Conservation (phyloP, 2,329 filamentous ascomycete genomes). For the Alternaria tenuissima region DNA sequence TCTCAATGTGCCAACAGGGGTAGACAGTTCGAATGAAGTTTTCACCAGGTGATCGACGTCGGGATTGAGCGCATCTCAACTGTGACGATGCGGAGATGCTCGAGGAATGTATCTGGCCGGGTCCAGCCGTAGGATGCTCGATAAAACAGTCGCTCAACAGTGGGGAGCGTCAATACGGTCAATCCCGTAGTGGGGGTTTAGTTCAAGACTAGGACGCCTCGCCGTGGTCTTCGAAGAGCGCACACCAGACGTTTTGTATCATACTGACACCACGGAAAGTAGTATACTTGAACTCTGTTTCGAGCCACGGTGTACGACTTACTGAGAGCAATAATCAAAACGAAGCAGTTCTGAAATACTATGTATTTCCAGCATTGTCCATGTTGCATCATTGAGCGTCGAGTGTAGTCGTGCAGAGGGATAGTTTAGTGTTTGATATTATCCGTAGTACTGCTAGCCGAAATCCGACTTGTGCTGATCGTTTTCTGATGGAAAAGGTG, state of each 20-base stretch:
- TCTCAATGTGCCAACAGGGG: constrained; percentile 2
- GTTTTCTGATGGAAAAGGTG: neutral
- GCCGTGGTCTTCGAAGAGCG: neutral
- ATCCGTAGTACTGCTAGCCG: neutral
- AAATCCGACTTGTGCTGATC: neutral
- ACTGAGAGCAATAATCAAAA: neutral
- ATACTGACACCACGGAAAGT: neutral
- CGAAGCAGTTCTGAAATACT: neutral
- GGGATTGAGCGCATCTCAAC: constrained; percentile 2
- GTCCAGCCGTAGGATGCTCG: neutral
- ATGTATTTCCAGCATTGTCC: neutral
- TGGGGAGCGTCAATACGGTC: constrained; percentile 5
- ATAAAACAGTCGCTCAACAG: constrained; percentile 2
- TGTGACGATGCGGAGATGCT: neutral
- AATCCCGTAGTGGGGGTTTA: constrained; percentile 12
- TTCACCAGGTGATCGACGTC: constrained; percentile 2
- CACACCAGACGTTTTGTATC: neutral
- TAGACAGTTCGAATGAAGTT: neutral
- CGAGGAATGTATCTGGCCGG: constrained; percentile 1
- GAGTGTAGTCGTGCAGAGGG: neutral
- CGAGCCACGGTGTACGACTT: neutral
- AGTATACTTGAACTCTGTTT: neutral
- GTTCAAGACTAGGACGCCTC: constrained; percentile 2
- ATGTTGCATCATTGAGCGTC: neutral
- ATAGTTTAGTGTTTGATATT: neutral